A percentile compares a stretch with the other conserved stretches of the same genome.
phyloP scores from a whole-genome alignment of 2,329 filamentous ascomycete genomes.

The Aspergillus fijiensis region DNA sequence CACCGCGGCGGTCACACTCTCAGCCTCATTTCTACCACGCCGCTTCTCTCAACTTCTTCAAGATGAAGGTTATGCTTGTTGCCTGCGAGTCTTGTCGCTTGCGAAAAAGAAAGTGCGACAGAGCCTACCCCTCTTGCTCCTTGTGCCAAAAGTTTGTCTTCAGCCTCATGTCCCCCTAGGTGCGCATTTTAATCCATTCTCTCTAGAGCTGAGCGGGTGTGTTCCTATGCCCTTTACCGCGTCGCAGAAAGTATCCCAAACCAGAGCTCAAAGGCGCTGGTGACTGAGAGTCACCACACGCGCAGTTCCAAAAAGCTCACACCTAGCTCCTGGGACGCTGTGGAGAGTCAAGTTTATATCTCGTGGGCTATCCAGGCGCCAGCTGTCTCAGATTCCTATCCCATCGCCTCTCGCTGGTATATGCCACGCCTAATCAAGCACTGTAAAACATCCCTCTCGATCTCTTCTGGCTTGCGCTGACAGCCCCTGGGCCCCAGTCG shows the following conservation, averaged over 20 bases:
- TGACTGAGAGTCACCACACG: too few relatives aligned
- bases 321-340: neutral
- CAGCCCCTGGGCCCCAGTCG: neutral
- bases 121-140: neutral
- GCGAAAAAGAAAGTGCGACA: constrained; percentile 7
- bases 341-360: neutral
- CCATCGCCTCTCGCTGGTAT: neutral
- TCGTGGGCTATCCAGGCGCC: neutral
- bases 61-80: constrained; percentile 1
- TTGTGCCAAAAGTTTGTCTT: constrained; percentile 3
- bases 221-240: neutral
- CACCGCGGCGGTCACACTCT: too few relatives aligned
- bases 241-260: neutral
- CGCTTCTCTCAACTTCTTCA: too few relatives aligned
- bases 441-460: neutral
- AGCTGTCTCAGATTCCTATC: neutral
- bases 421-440: constrained; percentile 4
- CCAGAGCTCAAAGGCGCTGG: neutral
- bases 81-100: constrained; percentile 9
- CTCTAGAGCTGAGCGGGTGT: neutral
- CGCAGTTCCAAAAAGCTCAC: neutral
- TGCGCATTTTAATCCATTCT: neutral
- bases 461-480: neutral
- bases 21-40: too few relatives aligned
- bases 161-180: too few relatives aligned